phyloP scores from a whole-genome alignment of 1,139 yeast species.

The Pichia sp. region DNA sequence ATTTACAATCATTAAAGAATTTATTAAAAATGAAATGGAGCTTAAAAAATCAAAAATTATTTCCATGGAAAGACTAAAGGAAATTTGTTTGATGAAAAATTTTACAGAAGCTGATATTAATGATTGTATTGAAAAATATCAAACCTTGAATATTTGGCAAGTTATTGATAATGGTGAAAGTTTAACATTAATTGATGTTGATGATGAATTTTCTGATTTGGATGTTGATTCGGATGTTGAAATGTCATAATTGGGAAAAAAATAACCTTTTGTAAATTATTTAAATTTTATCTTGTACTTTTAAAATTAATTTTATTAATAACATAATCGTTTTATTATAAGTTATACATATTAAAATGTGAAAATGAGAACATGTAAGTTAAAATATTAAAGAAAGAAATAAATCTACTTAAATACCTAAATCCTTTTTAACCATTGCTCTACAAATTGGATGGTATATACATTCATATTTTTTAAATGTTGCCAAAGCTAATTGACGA shows the following conservation, averaged over 20 bases:
- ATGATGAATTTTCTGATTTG: constrained; percentile 14
- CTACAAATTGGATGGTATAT: constrained; percentile 84
- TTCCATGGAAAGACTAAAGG: constrained; percentile 53
- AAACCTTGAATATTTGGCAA: constrained; percentile 71
- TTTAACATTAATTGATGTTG: constrained; percentile 34
- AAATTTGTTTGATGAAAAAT: constrained; percentile 76
- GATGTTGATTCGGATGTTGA: constrained; percentile 3
- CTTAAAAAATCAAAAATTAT: constrained; percentile 28
- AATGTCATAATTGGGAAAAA: neutral
- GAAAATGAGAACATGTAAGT: neutral
- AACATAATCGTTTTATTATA: neutral
- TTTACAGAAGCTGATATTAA: constrained; percentile 74
- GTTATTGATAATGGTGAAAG: constrained; percentile 58
- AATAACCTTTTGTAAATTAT: neutral
- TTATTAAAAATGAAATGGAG: constrained; percentile 19
- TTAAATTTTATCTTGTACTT: neutral
- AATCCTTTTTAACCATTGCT: constrained; percentile 69
- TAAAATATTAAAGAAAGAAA: neutral
- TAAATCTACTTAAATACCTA: constrained; percentile 15
- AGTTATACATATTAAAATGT: neutral
- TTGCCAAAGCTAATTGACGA: constrained; percentile 54
- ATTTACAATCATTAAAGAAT: constrained; percentile 38
- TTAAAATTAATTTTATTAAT: neutral
- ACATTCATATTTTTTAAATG: constrained; percentile 52
- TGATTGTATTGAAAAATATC: constrained; percentile 71